A percentile compares a stretch with the other conserved stretches of the same genome.
phyloP scores from a whole-genome alignment of 202 grass and related monocot species.

The Dendrocalamus latiflorus region DNA sequence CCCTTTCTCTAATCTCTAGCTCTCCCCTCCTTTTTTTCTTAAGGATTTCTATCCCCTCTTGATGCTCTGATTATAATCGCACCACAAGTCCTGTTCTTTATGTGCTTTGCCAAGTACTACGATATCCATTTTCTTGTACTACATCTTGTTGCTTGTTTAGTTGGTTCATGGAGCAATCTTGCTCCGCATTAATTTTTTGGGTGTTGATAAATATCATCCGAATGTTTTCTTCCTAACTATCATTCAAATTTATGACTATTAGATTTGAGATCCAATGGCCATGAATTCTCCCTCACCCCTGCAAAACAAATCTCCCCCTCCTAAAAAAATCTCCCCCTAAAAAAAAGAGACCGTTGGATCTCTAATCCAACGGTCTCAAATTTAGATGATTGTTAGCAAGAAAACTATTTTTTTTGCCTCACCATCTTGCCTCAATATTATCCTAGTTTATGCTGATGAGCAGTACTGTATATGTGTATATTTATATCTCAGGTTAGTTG shows the following conservation, averaged over 20 bases:
- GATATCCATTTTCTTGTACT: no score
- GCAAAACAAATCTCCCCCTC: no score
- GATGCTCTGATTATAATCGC: background rate
- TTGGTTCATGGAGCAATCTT: background rate
- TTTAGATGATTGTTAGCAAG: no score
- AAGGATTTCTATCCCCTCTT: background rate
- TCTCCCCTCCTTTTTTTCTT: background rate
- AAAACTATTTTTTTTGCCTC: background rate
- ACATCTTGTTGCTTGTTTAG: background rate
- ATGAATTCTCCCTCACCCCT: no score
- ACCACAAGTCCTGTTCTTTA: background rate
- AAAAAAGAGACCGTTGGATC: no score
- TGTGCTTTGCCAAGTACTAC: background rate
- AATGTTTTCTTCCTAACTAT: no score
- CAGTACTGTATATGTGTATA: background rate
- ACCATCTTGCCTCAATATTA: background rate
- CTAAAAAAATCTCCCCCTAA: no score
- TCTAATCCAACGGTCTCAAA: no score
- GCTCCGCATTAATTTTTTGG: background rate
- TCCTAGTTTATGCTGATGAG: slow-evolving; percentile 16
- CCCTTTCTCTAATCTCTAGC: background rate
- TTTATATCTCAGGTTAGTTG: background rate
- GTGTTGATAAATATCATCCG: no score
- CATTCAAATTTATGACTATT: no score
- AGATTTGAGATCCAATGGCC: no score